Percentiles rank a stretch among this genome's conserved stretches.
These are phyloP conservation scores for Trichomonas gallinae DNA, from an alignment of 208 protist genomes.

Conservation along the genomic window DNA sequence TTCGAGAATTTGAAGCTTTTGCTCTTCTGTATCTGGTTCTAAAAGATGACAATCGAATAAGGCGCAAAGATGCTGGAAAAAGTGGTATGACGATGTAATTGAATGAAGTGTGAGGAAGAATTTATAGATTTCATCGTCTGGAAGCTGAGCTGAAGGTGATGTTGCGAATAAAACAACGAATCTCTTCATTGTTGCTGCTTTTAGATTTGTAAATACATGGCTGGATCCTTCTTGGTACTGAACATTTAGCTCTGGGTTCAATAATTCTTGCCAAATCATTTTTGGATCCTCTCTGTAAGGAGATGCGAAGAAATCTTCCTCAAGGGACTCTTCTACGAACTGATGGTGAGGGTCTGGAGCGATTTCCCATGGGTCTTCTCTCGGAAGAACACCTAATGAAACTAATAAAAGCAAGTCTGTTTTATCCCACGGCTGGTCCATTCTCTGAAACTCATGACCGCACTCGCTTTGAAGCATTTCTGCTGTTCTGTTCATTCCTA, in stretches of 20 bases:
- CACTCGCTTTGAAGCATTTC: not conserved
- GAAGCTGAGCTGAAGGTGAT: not conserved
- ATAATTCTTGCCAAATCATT: not conserved
- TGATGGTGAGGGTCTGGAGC: not conserved
- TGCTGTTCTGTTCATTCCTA: not conserved
- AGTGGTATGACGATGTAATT: not conserved
- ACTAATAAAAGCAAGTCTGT: not conserved
- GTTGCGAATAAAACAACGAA: not conserved
- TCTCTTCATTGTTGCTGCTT: not conserved
- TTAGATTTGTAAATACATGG: not conserved
- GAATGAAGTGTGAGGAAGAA: not conserved
- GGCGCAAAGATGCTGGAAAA: not conserved
- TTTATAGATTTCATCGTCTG: not conserved
- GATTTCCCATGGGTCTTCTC: not conserved
- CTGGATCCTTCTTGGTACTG: not conserved
- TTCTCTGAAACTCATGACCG: not conserved
- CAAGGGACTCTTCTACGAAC: not conserved
- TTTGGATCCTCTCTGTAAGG: not conserved
- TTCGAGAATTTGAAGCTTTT: not conserved
- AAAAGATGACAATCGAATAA: not conserved
- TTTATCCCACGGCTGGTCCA: not conserved
- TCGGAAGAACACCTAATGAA: not conserved
- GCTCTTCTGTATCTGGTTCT: not conserved
- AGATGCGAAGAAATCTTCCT: constrained; percentile 12
- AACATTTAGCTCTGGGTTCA: not conserved